Base-by-base conservation (phyloP, 805 yeast genomes). In the Barnettozyma botsteinii region DNA sequence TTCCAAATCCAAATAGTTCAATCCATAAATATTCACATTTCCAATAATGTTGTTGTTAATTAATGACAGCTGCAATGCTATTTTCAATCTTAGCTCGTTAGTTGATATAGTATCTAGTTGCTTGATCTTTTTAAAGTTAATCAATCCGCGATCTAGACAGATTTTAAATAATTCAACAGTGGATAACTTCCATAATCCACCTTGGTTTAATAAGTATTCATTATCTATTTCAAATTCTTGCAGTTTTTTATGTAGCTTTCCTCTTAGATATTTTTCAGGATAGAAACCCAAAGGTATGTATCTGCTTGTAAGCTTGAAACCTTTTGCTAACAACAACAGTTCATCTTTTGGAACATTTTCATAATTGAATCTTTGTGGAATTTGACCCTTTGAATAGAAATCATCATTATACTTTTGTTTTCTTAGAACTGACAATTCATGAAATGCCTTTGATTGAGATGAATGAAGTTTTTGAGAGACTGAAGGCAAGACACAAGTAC, bases 71-170 rank as follows among this genome's bases (percentile, higher is more conserved):
- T 65, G 72, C 28, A 64, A 54, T 18, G 73, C 52, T 18, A 76
- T 49, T 31, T 64, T 57, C 28, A 64, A 40, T 22, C 72, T 64
- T 17, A 63, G 46, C 12, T 59, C 59, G 33, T 63, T 59, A 17
- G 60, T 43, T 7, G 63, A 66, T 48, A 68, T 40, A 31, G 38
- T 42, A 44, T 59, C 45, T 19, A 65, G 33, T 38, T 65, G 62
- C 21, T 41, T 29, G 19, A 60, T 66, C 1, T 42, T 52, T 12
- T 47, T 40, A 12, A 66, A 50, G 43, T 67, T 65, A 13, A 77
- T 63, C 32, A 81, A 57, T 21, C 77, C 79, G 41, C 88, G 66
- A 44, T 76, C 79, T 30, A 77, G 48, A 46, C 83, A 72, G 7
- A 77, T 71, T 33, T 66, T 57, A 3, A 77, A 60, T 26, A 81